Evolutionary conservation across 371 early-diverging fungal genomes (phyloP), one percentile per base, ranked within the genome.

Genomic region (Chytridium lagenaria): DNA sequence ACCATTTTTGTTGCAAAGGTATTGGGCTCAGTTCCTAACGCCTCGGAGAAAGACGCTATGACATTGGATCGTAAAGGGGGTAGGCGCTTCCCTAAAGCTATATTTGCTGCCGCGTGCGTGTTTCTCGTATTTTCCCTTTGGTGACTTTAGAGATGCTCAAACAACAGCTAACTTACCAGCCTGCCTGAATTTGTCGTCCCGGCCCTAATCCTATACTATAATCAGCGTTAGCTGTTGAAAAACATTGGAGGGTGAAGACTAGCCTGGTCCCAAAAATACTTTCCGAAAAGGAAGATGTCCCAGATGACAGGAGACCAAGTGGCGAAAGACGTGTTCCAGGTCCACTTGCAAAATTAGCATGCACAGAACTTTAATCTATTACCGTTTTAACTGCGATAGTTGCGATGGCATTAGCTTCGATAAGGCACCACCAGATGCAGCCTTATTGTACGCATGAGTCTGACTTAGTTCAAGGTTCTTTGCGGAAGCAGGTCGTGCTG

Each of bases 11-110:
- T n/a, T n/a, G n/a, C n/a, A n/a, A n/a, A n/a, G n/a, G n/a, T n/a
- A n/a, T n/a, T n/a, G n/a, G n/a, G n/a, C n/a, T n/a, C 34, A 50
- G 28, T 23, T 19, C 50, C 22, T 26, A 50, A 49, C 7, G 40
- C 64, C 31, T 74, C 67, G n/a, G 59, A 63, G 22, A 31, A 31
- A 38, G 30, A 1, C 26, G 52, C 1, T 28, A 37, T 51, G 0
- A 68, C 33, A 23, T 30, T 70, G 10, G 44, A 39, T 15, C 74
- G 72, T 36, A 80, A 75, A 1, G 81, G 81, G 3, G 81, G 81
- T 10, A 80, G 69, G 2, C 78, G 49, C 57, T 80, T 80, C 16
- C 70, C 38, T 10, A 67, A 15, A 19, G 63, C 23, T 75, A 71
- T 50, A 77, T 80, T 22, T 72, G 71, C 16, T 75, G 75, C 39